Evolutionary conservation across 495 filamentous ascomycete species (phyloP).

Genomic region (Penicillium cataractarum): DNA sequence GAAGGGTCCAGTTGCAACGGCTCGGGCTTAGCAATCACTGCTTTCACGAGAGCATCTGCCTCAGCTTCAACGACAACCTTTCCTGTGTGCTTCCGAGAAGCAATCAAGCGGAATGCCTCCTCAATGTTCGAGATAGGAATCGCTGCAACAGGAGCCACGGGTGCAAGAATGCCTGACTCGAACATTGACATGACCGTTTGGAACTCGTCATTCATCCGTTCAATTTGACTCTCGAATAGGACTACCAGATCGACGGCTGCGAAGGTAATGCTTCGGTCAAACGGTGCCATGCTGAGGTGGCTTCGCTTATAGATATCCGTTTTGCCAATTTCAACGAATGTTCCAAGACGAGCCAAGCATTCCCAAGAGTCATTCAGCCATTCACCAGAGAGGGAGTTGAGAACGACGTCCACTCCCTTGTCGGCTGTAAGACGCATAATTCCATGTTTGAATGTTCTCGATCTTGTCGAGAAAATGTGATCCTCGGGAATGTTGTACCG

Average conservation of each 20-base stretch:
- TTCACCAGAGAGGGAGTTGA: constrained; percentile 54
- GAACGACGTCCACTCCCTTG: constrained; percentile 57
- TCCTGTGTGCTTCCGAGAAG: constrained; percentile 40
- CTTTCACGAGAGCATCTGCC: neutral
- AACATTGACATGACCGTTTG: neutral
- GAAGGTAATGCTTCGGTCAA: constrained; percentile 24
- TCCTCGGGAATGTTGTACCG: constrained; percentile 39
- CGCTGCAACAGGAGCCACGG: constrained; percentile 11
- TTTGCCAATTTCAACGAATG: constrained; percentile 52
- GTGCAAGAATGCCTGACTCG: neutral
- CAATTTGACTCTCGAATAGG: neutral
- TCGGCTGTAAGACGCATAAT: constrained; percentile 47
- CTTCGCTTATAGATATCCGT: constrained; percentile 35
- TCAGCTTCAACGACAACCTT: constrained; percentile 36
- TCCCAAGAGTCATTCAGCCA: constrained; percentile 46
- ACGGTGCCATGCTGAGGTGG: constrained; percentile 21
- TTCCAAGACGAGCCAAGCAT: constrained; percentile 51
- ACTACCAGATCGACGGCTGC: constrained; percentile 16
- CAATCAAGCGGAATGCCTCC: constrained; percentile 33
- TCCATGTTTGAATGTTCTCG: constrained; percentile 44
- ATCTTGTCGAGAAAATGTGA: constrained; percentile 54
- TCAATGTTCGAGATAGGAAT: constrained; percentile 23
- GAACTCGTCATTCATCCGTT: neutral
- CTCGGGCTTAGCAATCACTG: neutral
- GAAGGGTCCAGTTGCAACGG: neutral